Percentiles rank a stretch among this genome's conserved stretches.
Evolutionary conservation across 164 flowering plant species (phyloP).

Genomic region (Magnolia kwangsiensis): DNA sequence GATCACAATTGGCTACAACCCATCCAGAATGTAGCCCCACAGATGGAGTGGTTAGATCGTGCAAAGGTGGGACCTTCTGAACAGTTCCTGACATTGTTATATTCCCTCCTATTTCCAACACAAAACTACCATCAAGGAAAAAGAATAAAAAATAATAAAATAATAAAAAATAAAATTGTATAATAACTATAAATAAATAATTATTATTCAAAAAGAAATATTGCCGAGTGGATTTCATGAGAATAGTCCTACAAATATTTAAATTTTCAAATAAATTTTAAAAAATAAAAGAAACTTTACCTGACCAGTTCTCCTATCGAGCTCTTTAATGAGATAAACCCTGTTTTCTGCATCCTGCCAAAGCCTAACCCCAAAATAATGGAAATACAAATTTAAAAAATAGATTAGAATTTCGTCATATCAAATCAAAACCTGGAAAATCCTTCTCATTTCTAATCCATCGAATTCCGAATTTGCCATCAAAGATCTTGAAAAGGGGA

Average conservation of each 20-base stretch:
- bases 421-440: not conserved
- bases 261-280: not conserved
- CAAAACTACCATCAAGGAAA: not conserved
- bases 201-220: too few species aligned
- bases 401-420: not conserved
- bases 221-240: not conserved
- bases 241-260: not conserved
- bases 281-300: slow-evolving; percentile 47
- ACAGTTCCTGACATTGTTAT: too few species aligned
- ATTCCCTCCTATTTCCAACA: too few species aligned
- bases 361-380: slow-evolving; percentile 34
- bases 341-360: slow-evolving; percentile 94
- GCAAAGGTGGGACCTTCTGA: too few species aligned
- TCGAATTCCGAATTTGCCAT: not conserved
- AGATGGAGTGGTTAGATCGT: too few species aligned
- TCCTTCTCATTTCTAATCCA: not conserved
- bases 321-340: slow-evolving; percentile 75
- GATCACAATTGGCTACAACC: too few species aligned
- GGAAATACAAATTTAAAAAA: not conserved
- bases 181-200: too few species aligned
- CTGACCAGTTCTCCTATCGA: slow-evolving; percentile 85
- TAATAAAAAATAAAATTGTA: not conserved
- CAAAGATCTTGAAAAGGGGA: not conserved
- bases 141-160: not conserved
- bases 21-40: too few species aligned